These are phyloP conservation scores for Batkoa obscura DNA, from an alignment of 371 early-diverging fungal species.

Conservation along the genomic window DNA sequence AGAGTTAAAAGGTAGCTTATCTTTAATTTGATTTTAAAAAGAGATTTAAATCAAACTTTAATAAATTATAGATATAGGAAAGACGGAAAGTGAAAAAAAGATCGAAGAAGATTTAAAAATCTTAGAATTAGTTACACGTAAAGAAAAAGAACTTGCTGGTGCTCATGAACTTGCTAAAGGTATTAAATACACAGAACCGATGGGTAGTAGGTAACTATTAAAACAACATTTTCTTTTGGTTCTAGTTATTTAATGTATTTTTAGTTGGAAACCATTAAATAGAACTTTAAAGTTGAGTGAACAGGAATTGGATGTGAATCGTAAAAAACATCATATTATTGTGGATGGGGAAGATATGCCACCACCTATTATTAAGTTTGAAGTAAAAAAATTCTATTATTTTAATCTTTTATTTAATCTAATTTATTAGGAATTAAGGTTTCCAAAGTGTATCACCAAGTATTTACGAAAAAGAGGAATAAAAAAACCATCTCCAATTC, in stretches of 20 bases:
- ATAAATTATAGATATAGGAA: slow-evolving; percentile 14
- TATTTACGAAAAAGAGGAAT: slow-evolving; percentile 69
- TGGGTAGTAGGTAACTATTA: slow-evolving; percentile 56
- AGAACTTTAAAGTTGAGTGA: slow-evolving; percentile 33
- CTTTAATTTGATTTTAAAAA: not conserved
- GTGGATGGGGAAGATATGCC: slow-evolving; percentile 56
- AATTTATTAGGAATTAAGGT: slow-evolving; percentile 39
- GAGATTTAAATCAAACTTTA: not conserved
- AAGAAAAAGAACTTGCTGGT: slow-evolving; percentile 59
- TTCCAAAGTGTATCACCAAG: slow-evolving; percentile 57
- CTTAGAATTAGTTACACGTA: slow-evolving; percentile 50
- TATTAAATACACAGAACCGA: slow-evolving; percentile 64
- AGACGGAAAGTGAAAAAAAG: slow-evolving; percentile 61
- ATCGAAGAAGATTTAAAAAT: slow-evolving; percentile 67
- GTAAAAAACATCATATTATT: slow-evolving; percentile 47
- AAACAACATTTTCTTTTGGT: too few species aligned
- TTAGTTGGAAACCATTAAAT: slow-evolving; percentile 59
- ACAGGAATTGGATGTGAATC: slow-evolving; percentile 25
- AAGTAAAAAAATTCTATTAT: slow-evolving; percentile 18
- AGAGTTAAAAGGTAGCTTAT: not conserved
- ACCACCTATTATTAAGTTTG: slow-evolving; percentile 50
- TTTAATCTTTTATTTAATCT: not conserved
- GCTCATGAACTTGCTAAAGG: slow-evolving; percentile 75
- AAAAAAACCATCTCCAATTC: slow-evolving; percentile 89
- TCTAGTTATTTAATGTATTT: not conserved